A percentile compares a stretch with the other conserved stretches of the same genome.
phyloP scores from a whole-genome alignment of 2,329 filamentous ascomycete genomes.

The Ilyonectria sp. region DNA sequence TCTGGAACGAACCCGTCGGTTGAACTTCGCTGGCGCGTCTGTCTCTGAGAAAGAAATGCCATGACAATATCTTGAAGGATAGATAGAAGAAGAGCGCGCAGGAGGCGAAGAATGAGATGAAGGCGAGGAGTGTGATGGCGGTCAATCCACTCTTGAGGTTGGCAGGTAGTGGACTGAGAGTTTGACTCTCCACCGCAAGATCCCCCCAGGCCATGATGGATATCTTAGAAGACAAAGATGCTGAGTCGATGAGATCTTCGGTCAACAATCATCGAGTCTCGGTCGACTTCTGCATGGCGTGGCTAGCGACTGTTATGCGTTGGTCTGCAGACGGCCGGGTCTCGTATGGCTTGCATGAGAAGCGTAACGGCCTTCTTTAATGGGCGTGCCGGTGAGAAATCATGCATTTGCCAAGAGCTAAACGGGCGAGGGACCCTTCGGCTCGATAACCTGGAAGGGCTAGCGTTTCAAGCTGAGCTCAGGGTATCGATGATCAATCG shows the following conservation, averaged over 20 bases:
- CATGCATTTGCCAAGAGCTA: not conserved
- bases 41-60: slow-evolving; percentile 45
- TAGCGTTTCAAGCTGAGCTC: slow-evolving; percentile 1
- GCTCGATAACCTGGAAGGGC: not conserved
- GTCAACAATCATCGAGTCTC: not conserved
- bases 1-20: slow-evolving; percentile 38
- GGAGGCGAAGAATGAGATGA: slow-evolving; percentile 51
- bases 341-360: not conserved
- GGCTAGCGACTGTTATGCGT: not conserved
- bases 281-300: slow-evolving; percentile 8
- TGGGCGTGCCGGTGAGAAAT: not conserved
- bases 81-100: slow-evolving; percentile 51
- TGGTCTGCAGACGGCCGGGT: not conserved
- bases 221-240: too few species aligned
- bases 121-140: slow-evolving; percentile 50
- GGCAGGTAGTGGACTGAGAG: slow-evolving; percentile 43
- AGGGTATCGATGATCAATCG: slow-evolving; percentile 1
- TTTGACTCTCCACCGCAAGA: slow-evolving; percentile 40
- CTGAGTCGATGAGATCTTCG: not conserved
- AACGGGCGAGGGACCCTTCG: not conserved
- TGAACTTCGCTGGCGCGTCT: slow-evolving; percentile 24
- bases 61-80: slow-evolving; percentile 50
- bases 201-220: slow-evolving; percentile 46
- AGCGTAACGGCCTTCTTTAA: not conserved
- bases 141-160: slow-evolving; percentile 48